These are phyloP conservation scores for Quercus phellos DNA, from an alignment of 331 rosid genomes.

Conservation along the genomic window DNA sequence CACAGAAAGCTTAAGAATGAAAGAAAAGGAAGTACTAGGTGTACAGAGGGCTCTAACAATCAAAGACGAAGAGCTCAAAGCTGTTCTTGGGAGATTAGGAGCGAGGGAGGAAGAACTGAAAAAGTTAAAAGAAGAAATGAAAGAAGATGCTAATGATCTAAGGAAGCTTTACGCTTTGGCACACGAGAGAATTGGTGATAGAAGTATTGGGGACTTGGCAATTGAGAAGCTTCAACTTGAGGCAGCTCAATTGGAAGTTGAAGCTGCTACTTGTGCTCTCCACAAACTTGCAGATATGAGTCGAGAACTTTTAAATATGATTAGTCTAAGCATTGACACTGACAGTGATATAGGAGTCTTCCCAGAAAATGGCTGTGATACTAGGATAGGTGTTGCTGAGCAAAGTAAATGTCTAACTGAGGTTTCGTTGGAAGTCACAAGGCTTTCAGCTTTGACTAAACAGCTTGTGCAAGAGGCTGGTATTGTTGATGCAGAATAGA, in stretches of 20 bases:
- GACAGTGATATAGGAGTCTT: constrained; percentile 22
- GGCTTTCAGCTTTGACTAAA: constrained; percentile 68
- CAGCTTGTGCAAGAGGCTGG: constrained; percentile 73
- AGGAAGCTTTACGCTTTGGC: constrained; percentile 52
- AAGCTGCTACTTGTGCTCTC: constrained; percentile 74
- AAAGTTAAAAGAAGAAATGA: constrained; percentile 41
- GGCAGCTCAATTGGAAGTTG: constrained; percentile 73
- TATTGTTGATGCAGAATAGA: constrained; percentile 29
- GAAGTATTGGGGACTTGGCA: constrained; percentile 54
- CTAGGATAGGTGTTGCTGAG: constrained; percentile 2
- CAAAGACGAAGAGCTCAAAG: constrained; percentile 76
- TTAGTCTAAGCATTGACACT: constrained; percentile 38
- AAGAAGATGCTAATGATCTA: constrained; percentile 53
- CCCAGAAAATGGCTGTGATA: constrained; percentile 8
- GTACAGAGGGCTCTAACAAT: constrained; percentile 58
- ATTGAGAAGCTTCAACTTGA: constrained; percentile 85
- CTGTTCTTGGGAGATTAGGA: constrained; percentile 52
- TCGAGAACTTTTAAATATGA: constrained; percentile 49
- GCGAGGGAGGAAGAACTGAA: constrained; percentile 56
- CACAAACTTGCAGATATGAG: constrained; percentile 61
- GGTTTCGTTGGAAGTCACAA: constrained; percentile 53
- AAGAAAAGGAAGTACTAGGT: constrained; percentile 73
- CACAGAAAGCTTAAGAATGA: constrained; percentile 51
- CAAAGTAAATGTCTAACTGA: constrained; percentile 26
- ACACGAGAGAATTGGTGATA: constrained; percentile 52